Evolutionary conservation across 192 early-diverging fungal genomes (phyloP).

Genomic region (Lobosporangium transversale): DNA sequence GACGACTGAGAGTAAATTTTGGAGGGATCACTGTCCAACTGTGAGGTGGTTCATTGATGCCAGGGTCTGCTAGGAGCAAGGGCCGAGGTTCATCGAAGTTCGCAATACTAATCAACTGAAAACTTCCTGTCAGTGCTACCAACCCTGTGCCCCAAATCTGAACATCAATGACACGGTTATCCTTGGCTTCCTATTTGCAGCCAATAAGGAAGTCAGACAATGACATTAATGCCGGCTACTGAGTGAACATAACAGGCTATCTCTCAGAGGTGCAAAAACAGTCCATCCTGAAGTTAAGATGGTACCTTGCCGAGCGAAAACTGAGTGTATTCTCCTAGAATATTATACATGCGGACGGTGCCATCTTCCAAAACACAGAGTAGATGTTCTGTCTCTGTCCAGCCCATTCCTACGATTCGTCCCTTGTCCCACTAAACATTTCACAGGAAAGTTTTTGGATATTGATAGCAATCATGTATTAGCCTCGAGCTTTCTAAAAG

Average conservation of each 20-base stretch:
- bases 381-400: slow-evolving; percentile 89
- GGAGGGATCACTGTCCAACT: slow-evolving; percentile 94
- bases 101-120: slow-evolving; percentile 82
- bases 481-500: not conserved
- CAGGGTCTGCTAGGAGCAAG: slow-evolving; percentile 74
- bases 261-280: too few species aligned
- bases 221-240: not conserved
- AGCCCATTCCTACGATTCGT: slow-evolving; percentile 90
- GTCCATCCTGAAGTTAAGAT: too few species aligned
- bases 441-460: not conserved
- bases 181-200: slow-evolving; percentile 83
- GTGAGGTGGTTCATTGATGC: slow-evolving; percentile 70
- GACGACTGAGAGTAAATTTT: slow-evolving; percentile 84
- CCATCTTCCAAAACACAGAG: slow-evolving; percentile 91
- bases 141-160: slow-evolving; percentile 92
- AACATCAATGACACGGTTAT: slow-evolving; percentile 83
- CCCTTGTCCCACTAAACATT: slow-evolving; percentile 83
- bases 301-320: slow-evolving; percentile 85
- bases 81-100: slow-evolving; percentile 90
- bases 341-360: slow-evolving; percentile 79
- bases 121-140: slow-evolving; percentile 89
- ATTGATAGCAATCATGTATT: not conserved
- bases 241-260: too few species aligned
- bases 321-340: slow-evolving; percentile 83
- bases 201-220: not conserved